Evolutionary conservation across 805 yeast species (phyloP).

Genomic region (Torulaspora indica): DNA sequence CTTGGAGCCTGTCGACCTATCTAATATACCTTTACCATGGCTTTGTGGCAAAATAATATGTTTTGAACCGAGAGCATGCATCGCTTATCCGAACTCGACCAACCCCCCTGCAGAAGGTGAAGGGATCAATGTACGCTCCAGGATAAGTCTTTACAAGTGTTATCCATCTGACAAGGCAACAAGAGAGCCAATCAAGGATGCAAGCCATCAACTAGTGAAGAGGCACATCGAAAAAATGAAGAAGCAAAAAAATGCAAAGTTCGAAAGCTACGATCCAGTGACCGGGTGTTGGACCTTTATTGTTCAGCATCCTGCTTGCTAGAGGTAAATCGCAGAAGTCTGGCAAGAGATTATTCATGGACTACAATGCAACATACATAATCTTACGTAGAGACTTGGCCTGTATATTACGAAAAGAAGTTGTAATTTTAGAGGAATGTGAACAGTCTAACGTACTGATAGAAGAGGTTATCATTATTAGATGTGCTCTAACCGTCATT

Average conservation of each 20-base stretch:
- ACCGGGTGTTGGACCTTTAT: slow-evolving; percentile 69
- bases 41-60: slow-evolving; percentile 62
- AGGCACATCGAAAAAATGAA: slow-evolving; percentile 67
- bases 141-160: slow-evolving; percentile 70
- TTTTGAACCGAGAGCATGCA: slow-evolving; percentile 55
- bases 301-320: slow-evolving; percentile 27
- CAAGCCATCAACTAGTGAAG: slow-evolving; percentile 63
- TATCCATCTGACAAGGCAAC: slow-evolving; percentile 74
- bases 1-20: slow-evolving; percentile 75
- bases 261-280: slow-evolving; percentile 70
- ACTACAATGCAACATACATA: background rate
- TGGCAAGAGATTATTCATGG: background rate
- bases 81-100: slow-evolving; percentile 64
- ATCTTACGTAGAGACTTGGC: background rate
- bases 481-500: too few species aligned
- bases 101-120: slow-evolving; percentile 63
- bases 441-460: too few species aligned
- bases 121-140: slow-evolving; percentile 75
- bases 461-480: too few species aligned
- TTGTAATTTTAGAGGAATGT: background rate
- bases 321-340: background rate
- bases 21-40: slow-evolving; percentile 56
- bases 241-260: slow-evolving; percentile 49
- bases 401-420: slow-evolving; percentile 1
- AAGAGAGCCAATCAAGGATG: slow-evolving; percentile 69